A percentile compares a stretch with the other conserved stretches of the same genome.
Conservation (phyloP, 1,139 yeast species). For the Ogataea hybrid region DNA sequence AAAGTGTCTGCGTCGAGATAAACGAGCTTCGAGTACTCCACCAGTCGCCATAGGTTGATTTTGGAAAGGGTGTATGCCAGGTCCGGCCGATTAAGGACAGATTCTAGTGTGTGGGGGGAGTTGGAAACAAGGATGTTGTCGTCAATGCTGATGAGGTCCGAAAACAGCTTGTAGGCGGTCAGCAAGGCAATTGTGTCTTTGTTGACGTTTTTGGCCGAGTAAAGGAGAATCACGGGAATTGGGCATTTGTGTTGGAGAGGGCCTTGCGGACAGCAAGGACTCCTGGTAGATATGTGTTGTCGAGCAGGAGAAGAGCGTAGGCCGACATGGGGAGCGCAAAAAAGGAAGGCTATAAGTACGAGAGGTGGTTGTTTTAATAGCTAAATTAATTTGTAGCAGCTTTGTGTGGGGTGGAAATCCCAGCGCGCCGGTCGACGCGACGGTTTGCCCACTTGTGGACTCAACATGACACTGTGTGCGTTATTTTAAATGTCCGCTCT, state of each 20-base stretch:
- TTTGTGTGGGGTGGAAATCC: background rate
- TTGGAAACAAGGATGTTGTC: slow-evolving; percentile 20
- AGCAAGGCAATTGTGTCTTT: slow-evolving; percentile 33
- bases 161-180: slow-evolving; percentile 24
- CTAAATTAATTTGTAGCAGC: background rate
- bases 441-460: background rate
- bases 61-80: slow-evolving; percentile 71
- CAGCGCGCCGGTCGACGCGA: slow-evolving; percentile 6
- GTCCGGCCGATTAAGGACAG: slow-evolving; percentile 67
- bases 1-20: slow-evolving; percentile 84
- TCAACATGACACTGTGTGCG: background rate
- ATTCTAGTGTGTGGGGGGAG: slow-evolving; percentile 19
- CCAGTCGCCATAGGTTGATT: slow-evolving; percentile 61
- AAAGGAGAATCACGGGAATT: slow-evolving; percentile 22
- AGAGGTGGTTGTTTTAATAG: background rate
- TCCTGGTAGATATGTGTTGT: slow-evolving; percentile 72
- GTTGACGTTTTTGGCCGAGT: slow-evolving; percentile 32
- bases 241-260: slow-evolving; percentile 23
- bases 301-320: slow-evolving; percentile 60
- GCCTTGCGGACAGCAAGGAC: slow-evolving; percentile 60
- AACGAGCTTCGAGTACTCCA: slow-evolving; percentile 57
- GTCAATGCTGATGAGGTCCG: slow-evolving; percentile 36
- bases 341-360: background rate
- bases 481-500: slow-evolving; percentile 4
- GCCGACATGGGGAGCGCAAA: slow-evolving; percentile 5